A percentile compares a stretch with the other conserved stretches of the same genome.
Evolutionary conservation across 495 filamentous ascomycete genomes (phyloP).

Genomic region (Podospora tetraspora): DNA sequence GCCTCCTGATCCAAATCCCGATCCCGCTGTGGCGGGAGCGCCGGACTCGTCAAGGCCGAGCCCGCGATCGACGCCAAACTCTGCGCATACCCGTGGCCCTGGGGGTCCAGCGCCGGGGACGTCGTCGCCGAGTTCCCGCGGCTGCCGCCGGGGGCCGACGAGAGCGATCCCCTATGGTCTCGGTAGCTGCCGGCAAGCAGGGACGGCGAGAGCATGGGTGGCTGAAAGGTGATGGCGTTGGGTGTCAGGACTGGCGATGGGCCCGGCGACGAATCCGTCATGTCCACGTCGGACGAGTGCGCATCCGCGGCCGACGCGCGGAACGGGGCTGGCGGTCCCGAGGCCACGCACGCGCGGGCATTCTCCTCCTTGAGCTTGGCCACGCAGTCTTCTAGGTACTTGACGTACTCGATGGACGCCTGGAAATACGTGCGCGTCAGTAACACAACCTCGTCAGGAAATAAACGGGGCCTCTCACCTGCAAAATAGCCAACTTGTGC

Average conservation of each 20-base stretch:
- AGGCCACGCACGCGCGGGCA: slow-evolving; percentile 15
- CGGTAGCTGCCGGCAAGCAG: slow-evolving; percentile 36
- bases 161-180: slow-evolving; percentile 42
- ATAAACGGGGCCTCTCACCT: slow-evolving; percentile 51
- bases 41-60: slow-evolving; percentile 47
- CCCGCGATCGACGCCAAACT: slow-evolving; percentile 32
- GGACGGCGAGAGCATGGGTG: slow-evolving; percentile 47
- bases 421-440: slow-evolving; percentile 28
- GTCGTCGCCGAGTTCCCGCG: slow-evolving; percentile 43
- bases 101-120: slow-evolving; percentile 44
- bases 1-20: slow-evolving; percentile 67
- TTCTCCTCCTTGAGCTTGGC: slow-evolving; percentile 63
- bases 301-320: slow-evolving; percentile 10
- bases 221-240: slow-evolving; percentile 27
- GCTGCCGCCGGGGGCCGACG: slow-evolving; percentile 43
- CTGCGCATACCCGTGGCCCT: slow-evolving; percentile 25
- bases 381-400: slow-evolving; percentile 89
- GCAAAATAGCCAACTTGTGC: slow-evolving; percentile 95
- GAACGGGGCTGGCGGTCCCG: slow-evolving; percentile 15
- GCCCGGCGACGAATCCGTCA: slow-evolving; percentile 37
- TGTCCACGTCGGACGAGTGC: slow-evolving; percentile 42
- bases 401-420: slow-evolving; percentile 95
- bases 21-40: slow-evolving; percentile 41
- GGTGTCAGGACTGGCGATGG: slow-evolving; percentile 33
- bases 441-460: background rate